phyloP scores from a whole-genome alignment of 768 basidiomycete genomes.

The Leucocoprinus birnbaumii region DNA sequence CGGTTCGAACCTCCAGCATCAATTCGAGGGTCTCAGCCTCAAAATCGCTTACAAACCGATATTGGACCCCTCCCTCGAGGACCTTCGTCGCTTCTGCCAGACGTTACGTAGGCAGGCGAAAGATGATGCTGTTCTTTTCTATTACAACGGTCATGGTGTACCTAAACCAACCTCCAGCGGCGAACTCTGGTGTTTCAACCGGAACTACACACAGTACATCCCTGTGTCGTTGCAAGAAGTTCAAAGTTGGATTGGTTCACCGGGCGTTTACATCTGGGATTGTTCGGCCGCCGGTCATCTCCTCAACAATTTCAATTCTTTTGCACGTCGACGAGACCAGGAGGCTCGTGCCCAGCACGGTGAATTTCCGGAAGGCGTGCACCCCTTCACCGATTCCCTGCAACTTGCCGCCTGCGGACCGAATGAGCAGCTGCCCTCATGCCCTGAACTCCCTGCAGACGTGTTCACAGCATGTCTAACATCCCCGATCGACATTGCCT shows the following conservation, averaged over 20 bases:
- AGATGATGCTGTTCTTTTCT: conserved; percentile 91
- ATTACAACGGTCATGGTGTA: conserved; percentile 99
- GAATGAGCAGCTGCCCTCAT: conserved; percentile 89
- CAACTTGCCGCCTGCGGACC: conserved; percentile 94
- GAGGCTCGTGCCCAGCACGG: conserved; percentile 58
- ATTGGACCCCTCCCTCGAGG: conserved; percentile 93
- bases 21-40: conserved; percentile 93
- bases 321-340: conserved; percentile 72
- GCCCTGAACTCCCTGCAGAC: conserved; percentile 95
- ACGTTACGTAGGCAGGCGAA: conserved; percentile 84
- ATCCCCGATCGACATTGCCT: conserved; percentile 95
- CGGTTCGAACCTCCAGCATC: conserved; percentile 88
- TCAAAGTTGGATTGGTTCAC: conserved; percentile 91
- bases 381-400: conserved; percentile 82
- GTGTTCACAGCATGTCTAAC: conserved; percentile 97
- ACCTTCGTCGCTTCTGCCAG: conserved; percentile 84
- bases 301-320: conserved; percentile 81
- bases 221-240: conserved; percentile 93
- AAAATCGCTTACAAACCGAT: conserved; percentile 95
- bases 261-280: conserved; percentile 98
- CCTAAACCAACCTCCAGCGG: conserved; percentile 94
- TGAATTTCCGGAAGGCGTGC: conserved; percentile 56
- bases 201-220: conserved; percentile 96
- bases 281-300: conserved; percentile 97
- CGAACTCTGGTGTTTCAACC: conserved; percentile 98